phyloP scores from a whole-genome alignment of 2,329 filamentous ascomycete genomes.

The Ophiocordyceps unilateralis region DNA sequence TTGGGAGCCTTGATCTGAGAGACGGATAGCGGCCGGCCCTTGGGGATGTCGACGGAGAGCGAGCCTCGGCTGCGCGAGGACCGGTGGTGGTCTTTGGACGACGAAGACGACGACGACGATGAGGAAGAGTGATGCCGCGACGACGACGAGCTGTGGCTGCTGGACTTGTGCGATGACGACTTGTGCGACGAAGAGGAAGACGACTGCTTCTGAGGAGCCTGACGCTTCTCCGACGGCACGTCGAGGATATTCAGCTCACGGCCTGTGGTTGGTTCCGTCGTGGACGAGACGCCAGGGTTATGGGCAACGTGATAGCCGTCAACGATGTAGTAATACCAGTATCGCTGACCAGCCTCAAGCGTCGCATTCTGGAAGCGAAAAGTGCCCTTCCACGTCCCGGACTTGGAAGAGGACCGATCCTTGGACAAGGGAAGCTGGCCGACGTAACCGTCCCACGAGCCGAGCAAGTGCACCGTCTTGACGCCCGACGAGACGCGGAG shows the following conservation, averaged over 20 bases:
- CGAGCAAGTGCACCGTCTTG: constrained; percentile 94
- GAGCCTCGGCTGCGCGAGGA: constrained; percentile 28
- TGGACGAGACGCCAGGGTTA: constrained; percentile 79
- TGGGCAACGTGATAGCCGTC: constrained; percentile 97
- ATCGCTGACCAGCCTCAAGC: constrained; percentile 74
- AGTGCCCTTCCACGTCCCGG: constrained; percentile 85
- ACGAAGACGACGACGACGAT: constrained; percentile 23
- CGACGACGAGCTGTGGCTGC: constrained; percentile 1
- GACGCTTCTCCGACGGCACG: constrained; percentile 38
- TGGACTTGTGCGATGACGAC: constrained; percentile 16
- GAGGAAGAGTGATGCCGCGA: constrained; percentile 10
- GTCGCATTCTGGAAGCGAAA: constrained; percentile 87
- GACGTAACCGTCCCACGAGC: constrained; percentile 95
- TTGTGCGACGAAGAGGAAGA: constrained; percentile 19
- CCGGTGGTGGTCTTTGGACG: constrained; percentile 22
- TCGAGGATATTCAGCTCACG: constrained; percentile 97
- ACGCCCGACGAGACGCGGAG: constrained; percentile 91
- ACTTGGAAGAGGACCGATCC: constrained; percentile 67
- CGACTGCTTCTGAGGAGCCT: constrained; percentile 19
- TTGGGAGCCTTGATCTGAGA: constrained; percentile 85
- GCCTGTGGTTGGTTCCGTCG: constrained; percentile 88
- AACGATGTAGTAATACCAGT: constrained; percentile 99
- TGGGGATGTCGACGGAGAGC: constrained; percentile 53
- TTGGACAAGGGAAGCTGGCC: constrained; percentile 89
- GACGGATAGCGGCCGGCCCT: constrained; percentile 73